Evolutionary conservation across 73 alveolate genomes (phyloP).

Genomic region (Paramecium sexaurelia): DNA sequence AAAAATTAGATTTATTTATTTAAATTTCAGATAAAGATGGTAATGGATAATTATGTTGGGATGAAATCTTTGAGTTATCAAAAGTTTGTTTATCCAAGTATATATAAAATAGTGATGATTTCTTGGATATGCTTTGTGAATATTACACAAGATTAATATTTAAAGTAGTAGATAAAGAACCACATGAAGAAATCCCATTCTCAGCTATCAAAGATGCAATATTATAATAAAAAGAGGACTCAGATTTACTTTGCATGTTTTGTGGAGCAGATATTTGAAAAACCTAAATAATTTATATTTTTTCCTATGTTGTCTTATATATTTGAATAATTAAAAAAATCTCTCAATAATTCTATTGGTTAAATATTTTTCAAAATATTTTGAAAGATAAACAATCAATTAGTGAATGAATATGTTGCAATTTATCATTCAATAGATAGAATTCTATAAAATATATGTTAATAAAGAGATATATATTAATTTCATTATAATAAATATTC

Average conservation of each 20-base stretch:
- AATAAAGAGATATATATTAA: neutral
- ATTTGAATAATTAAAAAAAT: no score
- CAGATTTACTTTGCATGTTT: slow-evolving; percentile 50
- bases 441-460: neutral
- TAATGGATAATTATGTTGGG: neutral
- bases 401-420: no score
- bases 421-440: neutral
- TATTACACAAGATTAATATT: slow-evolving; percentile 46
- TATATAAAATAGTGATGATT: neutral
- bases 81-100: slow-evolving; percentile 10
- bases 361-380: neutral
- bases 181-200: slow-evolving; percentile 38
- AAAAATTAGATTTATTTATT: slow-evolving; percentile 6
- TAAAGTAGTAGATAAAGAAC: slow-evolving; percentile 15
- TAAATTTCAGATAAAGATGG: slow-evolving; percentile 44
- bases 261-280: slow-evolving; percentile 53
- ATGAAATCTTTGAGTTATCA: neutral
- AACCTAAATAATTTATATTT: neutral
- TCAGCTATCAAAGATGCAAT: neutral
- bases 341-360: neutral
- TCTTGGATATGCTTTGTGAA: slow-evolving; percentile 51
- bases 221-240: neutral
- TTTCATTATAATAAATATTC: neutral
- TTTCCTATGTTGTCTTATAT: no score
- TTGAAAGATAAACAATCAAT: no score